Evolutionary conservation across 345 rosid genomes (phyloP), one percentile per base, ranked within the genome.

Genomic region (Microcos paniculata): DNA sequence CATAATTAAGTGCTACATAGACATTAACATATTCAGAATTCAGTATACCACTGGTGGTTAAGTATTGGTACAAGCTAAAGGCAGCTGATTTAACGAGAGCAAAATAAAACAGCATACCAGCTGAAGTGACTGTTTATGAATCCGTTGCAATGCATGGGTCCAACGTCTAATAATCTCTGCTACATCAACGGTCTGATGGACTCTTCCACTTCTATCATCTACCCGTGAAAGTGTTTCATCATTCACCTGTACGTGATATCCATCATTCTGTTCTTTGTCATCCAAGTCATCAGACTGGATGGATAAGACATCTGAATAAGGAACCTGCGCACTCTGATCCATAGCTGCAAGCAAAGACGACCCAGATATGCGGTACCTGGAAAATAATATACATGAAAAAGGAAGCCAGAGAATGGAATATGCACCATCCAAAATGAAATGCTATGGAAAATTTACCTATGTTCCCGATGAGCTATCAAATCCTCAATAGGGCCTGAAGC

Each of bases 401-500:
- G 38, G 28, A 49, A 33, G 58, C 40, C 75, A 63, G 78, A 73
- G 52, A 38, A 64, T 61, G 35, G 45, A 55, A 68, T 38, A 45
- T 15, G 30, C 24, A 76, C 21, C 53, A 45, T 26, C 28, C 61
- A 75, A 64, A 66, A 51, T 6, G 33, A 72, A 23, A 43, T 35
- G 28, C 28, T 9, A 62, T 28, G 43, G 82, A 76, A 77, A 23
- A n/a, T n/a, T 81, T 86, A 91, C 99, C 99, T 94, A 84, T 96
- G 99, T 84, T 96, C 99, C 69, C 99, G 87, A 72, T 93, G 99
- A 80, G 98, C 98, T 77, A 96, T 93, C 79, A 96, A 85, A 78
- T 96, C 99, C 85, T 96, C 99, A 77, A 96, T 93, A 49, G 99
- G 99, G 64, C 99, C 99, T 31, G 98, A 96, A 40, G 97, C 98